Percentiles rank a stretch among this genome's conserved stretches.
Conservation (phyloP, 768 basidiomycete species). For the Tylopilus subfusipes region DNA sequence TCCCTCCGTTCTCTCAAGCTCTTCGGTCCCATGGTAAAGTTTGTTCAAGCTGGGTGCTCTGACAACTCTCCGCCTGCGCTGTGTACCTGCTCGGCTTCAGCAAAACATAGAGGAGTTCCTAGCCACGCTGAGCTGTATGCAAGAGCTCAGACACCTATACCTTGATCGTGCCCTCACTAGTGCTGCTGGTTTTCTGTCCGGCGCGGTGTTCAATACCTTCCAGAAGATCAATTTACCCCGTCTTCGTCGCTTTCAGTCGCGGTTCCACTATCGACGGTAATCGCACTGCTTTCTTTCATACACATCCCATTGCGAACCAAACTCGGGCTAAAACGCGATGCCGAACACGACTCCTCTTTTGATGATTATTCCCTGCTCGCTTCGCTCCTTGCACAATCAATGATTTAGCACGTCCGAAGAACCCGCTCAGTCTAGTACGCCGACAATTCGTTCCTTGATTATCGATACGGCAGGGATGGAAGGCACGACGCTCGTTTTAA, state of each 20-base stretch:
- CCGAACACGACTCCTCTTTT: not conserved
- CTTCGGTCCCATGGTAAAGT: not conserved
- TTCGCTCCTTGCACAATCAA: not conserved
- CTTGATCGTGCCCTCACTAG: constrained; percentile 32
- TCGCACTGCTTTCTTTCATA: not conserved
- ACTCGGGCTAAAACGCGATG: not conserved
- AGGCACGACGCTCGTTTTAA: not conserved
- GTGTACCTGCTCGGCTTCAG: constrained; percentile 18
- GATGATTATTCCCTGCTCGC: not conserved
- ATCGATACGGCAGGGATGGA: not conserved
- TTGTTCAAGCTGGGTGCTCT: constrained; percentile 21
- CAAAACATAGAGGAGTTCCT: constrained; percentile 29
- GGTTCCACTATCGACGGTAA: not conserved
- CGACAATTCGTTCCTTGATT: not conserved
- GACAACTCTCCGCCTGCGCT: constrained; percentile 33
- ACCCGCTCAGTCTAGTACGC: not conserved
- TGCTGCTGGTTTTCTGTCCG: not conserved
- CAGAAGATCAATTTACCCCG: not conserved
- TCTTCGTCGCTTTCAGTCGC: not conserved
- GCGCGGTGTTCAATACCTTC: not conserved
- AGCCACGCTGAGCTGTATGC: constrained; percentile 32
- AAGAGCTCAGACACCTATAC: constrained; percentile 30
- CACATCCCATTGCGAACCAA: not conserved
- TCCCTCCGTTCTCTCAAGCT: not conserved
- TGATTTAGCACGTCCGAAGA: not conserved